These are phyloP conservation scores for Cryptococcus sp. DNA, from an alignment of 1,284 basidiomycete species.

Conservation along the genomic window DNA sequence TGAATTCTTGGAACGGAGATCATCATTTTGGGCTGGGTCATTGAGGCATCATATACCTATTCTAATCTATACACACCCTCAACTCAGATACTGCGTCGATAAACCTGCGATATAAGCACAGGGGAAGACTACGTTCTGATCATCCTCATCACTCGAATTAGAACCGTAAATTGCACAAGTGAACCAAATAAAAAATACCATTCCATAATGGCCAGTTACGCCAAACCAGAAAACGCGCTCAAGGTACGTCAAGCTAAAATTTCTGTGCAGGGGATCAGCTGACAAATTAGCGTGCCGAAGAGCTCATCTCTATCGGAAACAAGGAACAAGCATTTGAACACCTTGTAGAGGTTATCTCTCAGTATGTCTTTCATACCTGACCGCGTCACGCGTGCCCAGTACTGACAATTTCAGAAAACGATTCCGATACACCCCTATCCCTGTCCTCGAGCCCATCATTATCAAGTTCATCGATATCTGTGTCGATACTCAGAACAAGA, in stretches of 20 bases:
- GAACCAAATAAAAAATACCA: slow-evolving; percentile 1
- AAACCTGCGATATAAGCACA: slow-evolving; percentile 25
- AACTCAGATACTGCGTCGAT: slow-evolving; percentile 31
- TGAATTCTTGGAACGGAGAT: neutral
- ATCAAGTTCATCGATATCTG: slow-evolving; percentile 81
- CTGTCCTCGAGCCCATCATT: slow-evolving; percentile 93
- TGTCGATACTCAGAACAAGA: slow-evolving; percentile 89
- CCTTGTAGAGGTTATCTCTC: slow-evolving; percentile 47
- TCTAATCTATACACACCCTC: too few relatives aligned
- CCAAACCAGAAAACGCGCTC: slow-evolving; percentile 50
- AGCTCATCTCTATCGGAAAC: slow-evolving; percentile 47
- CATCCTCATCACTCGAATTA: too few relatives aligned
- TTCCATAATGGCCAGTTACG: slow-evolving; percentile 46
- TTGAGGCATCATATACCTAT: too few relatives aligned
- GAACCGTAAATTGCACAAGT: slow-evolving; percentile 4
- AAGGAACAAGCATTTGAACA: slow-evolving; percentile 48
- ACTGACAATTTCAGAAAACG: slow-evolving; percentile 57
- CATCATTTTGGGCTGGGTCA: too few relatives aligned
- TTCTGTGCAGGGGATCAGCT: neutral
- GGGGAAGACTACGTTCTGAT: slow-evolving; percentile 35
- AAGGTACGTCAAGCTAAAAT: slow-evolving; percentile 31
- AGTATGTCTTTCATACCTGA: slow-evolving; percentile 33
- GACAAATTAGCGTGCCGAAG: slow-evolving; percentile 42
- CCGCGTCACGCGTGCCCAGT: neutral
- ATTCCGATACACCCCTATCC: slow-evolving; percentile 85